Evolutionary conservation across 805 yeast genomes (phyloP).

Genomic region (Tanozyma kutaoensis): DNA sequence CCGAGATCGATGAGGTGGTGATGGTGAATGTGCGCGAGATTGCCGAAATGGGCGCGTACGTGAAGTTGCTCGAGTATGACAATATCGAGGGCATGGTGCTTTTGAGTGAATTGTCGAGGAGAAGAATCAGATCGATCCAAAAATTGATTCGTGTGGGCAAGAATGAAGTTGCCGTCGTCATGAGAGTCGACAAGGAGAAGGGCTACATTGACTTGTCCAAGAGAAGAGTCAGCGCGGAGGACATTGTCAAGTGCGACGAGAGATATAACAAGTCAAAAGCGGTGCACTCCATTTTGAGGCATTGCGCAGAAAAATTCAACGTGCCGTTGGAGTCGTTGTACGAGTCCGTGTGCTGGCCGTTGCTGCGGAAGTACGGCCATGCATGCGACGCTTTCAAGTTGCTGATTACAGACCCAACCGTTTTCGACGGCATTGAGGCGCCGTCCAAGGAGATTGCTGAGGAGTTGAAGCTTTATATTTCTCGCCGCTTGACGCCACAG

Average conservation of each 20-base stretch:
- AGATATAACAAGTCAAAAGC: slow-evolving; percentile 94
- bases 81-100: slow-evolving; percentile 98
- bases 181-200: slow-evolving; percentile 96
- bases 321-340: slow-evolving; percentile 77
- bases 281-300: slow-evolving; percentile 95
- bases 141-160: slow-evolving; percentile 96
- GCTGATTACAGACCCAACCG: slow-evolving; percentile 82
- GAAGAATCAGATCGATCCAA: slow-evolving; percentile 97
- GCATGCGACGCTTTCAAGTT: slow-evolving; percentile 95
- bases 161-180: slow-evolving; percentile 94
- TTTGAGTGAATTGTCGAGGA: slow-evolving; percentile 89
- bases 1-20: slow-evolving; percentile 97
- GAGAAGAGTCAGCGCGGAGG: slow-evolving; percentile 97
- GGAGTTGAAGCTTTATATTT: slow-evolving; percentile 77
- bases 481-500: slow-evolving; percentile 93
- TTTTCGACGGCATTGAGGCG: slow-evolving; percentile 67
- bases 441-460: slow-evolving; percentile 66
- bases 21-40: slow-evolving; percentile 98
- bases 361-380: slow-evolving; percentile 90
- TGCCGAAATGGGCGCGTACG: slow-evolving; percentile 99
- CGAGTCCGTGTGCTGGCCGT: slow-evolving; percentile 92
- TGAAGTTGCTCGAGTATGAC: slow-evolving; percentile 89
- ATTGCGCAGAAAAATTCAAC: slow-evolving; percentile 94
- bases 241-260: slow-evolving; percentile 94
- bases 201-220: slow-evolving; percentile 96